Base-by-base conservation (phyloP, 306 rosid genomes). In the Calophaca sinica region DNA sequence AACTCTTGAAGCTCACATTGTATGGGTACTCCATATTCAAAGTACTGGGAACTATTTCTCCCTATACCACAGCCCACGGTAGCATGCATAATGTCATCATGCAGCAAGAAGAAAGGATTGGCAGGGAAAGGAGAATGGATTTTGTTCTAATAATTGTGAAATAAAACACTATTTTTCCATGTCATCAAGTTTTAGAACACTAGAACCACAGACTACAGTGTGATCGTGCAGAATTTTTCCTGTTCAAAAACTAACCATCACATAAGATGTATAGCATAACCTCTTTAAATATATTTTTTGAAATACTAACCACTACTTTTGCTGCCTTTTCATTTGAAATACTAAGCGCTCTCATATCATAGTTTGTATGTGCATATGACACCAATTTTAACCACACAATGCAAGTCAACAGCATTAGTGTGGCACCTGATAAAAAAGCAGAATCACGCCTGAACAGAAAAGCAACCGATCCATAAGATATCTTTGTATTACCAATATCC, bases 351-450 rank as follows among this genome's bases (percentile, higher is more conserved):
- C 98, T 88, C 87, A 88, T 62, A 76, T 89, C 98, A 81, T 86
- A 84, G 85, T 70, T 91, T 26, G 96, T 82, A 78, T 94, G 98
- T 5, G n/a, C n/a, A n/a, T n/a, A n/a, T n/a, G n/a, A n/a, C n/a
- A n/a, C n/a, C n/a, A n/a, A n/a, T n/a, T n/a, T n/a, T n/a, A n/a
- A n/a, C n/a, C n/a, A n/a, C n/a, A n/a, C n/a, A n/a, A n/a, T n/a
- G n/a, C n/a, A n/a, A n/a, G n/a, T n/a, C n/a, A n/a, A n/a, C n/a
- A n/a, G n/a, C n/a, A n/a, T n/a, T n/a, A n/a, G n/a, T n/a, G n/a
- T n/a, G n/a, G n/a, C n/a, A n/a, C n/a, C n/a, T n/a, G n/a, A n/a
- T n/a, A n/a, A n/a, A n/a, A n/a, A n/a, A n/a, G n/a, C n/a, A n/a
- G n/a, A n/a, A n/a, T n/a, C n/a, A n/a, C n/a, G n/a, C n/a, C n/a